Percentiles rank a stretch among this genome's conserved stretches.
These are phyloP conservation scores for Ceratocystis ficicola DNA, from an alignment of 2,329 filamentous ascomycete species.

Conservation along the genomic window DNA sequence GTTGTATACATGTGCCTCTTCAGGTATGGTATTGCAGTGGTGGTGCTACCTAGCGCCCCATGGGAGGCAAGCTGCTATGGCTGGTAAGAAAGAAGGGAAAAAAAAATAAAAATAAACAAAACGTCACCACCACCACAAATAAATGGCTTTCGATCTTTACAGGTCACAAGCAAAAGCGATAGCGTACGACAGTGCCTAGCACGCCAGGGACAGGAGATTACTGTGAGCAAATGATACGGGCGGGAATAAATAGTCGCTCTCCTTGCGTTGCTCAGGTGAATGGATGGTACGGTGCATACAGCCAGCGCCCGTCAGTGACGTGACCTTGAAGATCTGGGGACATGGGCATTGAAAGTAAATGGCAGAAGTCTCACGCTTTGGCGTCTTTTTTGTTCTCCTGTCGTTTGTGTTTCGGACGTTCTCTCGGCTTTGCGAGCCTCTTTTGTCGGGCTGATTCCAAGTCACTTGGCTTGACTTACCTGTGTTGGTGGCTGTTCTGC, in stretches of 20 bases:
- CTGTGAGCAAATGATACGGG: neutral
- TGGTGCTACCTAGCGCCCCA: neutral
- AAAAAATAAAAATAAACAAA: neutral
- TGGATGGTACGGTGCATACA: no score
- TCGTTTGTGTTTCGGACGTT: neutral
- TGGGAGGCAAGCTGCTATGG: neutral
- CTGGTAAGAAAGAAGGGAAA: neutral
- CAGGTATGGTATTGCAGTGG: neutral
- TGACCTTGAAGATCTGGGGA: no score
- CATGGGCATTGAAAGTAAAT: no score
- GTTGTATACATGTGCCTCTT: no score
- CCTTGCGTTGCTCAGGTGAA: no score
- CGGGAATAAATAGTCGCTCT: no score
- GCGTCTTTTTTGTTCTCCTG: neutral
- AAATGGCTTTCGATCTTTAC: neutral
- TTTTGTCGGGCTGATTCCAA: neutral
- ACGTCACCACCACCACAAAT: no score
- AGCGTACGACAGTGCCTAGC: neutral
- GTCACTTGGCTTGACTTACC: neutral
- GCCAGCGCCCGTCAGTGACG: no score
- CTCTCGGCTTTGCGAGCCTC: neutral
- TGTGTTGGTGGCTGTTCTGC: neutral
- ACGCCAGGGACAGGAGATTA: neutral
- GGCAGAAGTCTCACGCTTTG: no score
- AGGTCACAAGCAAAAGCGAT: neutral